Conservation (phyloP, 2,329 filamentous ascomycete genomes). For the Nemania sp. region DNA sequence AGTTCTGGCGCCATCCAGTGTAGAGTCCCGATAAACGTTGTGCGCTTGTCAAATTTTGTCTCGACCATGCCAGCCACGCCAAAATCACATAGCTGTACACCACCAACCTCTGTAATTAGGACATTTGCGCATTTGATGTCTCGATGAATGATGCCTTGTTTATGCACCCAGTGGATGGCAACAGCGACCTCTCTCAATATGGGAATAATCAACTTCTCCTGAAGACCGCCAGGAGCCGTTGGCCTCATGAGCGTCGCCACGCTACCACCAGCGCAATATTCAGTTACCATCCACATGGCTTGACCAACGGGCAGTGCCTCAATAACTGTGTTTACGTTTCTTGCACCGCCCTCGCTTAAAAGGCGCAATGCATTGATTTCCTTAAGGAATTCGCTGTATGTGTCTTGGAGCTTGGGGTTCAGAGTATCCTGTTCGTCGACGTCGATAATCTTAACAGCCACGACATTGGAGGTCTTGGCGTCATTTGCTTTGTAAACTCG, state of each 20-base stretch:
- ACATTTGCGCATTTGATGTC: conserved; percentile 81
- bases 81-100: conserved; percentile 82
- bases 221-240: conserved; percentile 65
- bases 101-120: conserved; percentile 74
- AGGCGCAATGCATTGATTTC: conserved; percentile 71
- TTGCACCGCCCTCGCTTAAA: conserved; percentile 72
- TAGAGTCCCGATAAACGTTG: conserved; percentile 79
- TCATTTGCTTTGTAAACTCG: conserved; percentile 69
- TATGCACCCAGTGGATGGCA: conserved; percentile 69
- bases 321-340: conserved; percentile 80
- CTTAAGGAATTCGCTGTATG: conserved; percentile 70
- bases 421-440: conserved; percentile 75
- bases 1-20: conserved; percentile 88
- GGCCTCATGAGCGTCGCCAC: conserved; percentile 73
- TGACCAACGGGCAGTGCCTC: conserved; percentile 77
- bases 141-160: conserved; percentile 69
- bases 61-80: conserved; percentile 80
- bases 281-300: conserved; percentile 85
- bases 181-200: conserved; percentile 69
- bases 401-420: conserved; percentile 66
- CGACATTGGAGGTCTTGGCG: conserved; percentile 54
- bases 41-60: conserved; percentile 73
- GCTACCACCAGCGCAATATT: conserved; percentile 84
- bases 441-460: conserved; percentile 82
- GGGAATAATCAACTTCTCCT: conserved; percentile 71